A percentile compares a stretch with the other conserved stretches of the same genome.
These are phyloP conservation scores for Ophiostoma perfectum DNA, from an alignment of 2,329 filamentous ascomycete species.

Conservation along the genomic window DNA sequence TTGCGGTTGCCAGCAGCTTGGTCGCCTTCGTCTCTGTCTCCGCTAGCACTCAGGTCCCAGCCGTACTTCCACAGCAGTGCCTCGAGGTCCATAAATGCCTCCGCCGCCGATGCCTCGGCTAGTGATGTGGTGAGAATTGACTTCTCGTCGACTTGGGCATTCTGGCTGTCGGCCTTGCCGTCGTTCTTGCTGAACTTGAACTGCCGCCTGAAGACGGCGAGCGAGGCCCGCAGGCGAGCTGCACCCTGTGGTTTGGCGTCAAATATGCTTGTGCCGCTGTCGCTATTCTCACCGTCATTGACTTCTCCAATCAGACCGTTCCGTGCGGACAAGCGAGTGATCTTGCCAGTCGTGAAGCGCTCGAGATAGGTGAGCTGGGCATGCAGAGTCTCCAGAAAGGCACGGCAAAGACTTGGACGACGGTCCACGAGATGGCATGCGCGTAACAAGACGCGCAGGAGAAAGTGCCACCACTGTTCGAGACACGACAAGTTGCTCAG, in stretches of 20 bases:
- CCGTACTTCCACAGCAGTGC: constrained; percentile 43
- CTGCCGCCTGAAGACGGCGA: constrained; percentile 51
- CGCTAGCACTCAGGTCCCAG: constrained; percentile 52
- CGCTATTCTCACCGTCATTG: constrained; percentile 20
- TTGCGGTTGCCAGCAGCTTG: constrained; percentile 30
- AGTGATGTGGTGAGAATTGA: constrained; percentile 32
- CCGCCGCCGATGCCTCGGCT: constrained; percentile 44
- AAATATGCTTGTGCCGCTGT: constrained; percentile 30
- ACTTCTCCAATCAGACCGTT: neutral
- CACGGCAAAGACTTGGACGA: constrained; percentile 41
- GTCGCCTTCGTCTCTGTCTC: constrained; percentile 36
- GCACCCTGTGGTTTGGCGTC: constrained; percentile 35
- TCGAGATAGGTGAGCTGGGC: constrained; percentile 53
- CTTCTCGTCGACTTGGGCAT: constrained; percentile 7
- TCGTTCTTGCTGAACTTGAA: constrained; percentile 34
- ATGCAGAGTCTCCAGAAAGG: constrained; percentile 47
- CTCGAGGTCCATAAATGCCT: constrained; percentile 47
- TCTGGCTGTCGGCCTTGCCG: neutral
- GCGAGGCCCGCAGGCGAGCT: constrained; percentile 39
- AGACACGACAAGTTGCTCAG: constrained; percentile 55
- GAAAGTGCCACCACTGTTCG: constrained; percentile 57
- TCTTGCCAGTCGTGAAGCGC: constrained; percentile 24
- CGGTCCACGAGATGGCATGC: constrained; percentile 42
- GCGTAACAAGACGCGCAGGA: constrained; percentile 47
- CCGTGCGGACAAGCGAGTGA: neutral